Evolutionary conservation across 78 protist genomes (phyloP), one percentile per base, ranked within the genome.

Genomic region (Blattamonas nauphoetae): DNA sequence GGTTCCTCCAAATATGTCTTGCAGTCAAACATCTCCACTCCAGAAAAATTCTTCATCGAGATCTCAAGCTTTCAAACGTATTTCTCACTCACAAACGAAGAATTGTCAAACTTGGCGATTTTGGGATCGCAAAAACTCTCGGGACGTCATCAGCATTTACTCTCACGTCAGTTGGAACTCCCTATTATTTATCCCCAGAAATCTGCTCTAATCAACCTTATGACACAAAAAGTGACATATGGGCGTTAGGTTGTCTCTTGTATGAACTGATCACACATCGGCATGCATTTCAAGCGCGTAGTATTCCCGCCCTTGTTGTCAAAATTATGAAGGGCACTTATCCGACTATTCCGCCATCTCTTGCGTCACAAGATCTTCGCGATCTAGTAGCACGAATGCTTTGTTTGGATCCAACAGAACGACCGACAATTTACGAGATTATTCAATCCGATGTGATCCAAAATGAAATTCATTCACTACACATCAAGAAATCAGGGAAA

Each of bases 11-110:
- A 87, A 87, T 90, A 21, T 45, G 85, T 77, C 64, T 93, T 1
- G 94, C 93, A 35, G 42, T 93, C 41, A 85, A 91, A 55, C 88
- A 89, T 77, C 83, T 89, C 35, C 95, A 93, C 82, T 64, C 45
- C 34, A 36, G 89, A 33, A 90, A 91, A 33, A 90, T 93, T 32
- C 42, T 93, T 41, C 95, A 93, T 84, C 81, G 95, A 29, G 95
- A 93, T 46, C 81, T 93, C 21, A 93, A 93, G 81, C 78, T 90
- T 33, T 91, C 85, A 43, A 93, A 93, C 81, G 55, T 93, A 42
- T 93, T 93, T 42, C 45, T 93, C 32, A 87, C 89, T 34, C 45
- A 38, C 44, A 33, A 45, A 35, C 82, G 87, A 21, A 86, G 55
- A 33, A 29, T 45, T 41, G 89, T 93, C 36, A 86, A 87, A 42